These are phyloP conservation scores for Blastomyces parvus DNA, from an alignment of 2,329 filamentous ascomycete species.

Conservation along the genomic window DNA sequence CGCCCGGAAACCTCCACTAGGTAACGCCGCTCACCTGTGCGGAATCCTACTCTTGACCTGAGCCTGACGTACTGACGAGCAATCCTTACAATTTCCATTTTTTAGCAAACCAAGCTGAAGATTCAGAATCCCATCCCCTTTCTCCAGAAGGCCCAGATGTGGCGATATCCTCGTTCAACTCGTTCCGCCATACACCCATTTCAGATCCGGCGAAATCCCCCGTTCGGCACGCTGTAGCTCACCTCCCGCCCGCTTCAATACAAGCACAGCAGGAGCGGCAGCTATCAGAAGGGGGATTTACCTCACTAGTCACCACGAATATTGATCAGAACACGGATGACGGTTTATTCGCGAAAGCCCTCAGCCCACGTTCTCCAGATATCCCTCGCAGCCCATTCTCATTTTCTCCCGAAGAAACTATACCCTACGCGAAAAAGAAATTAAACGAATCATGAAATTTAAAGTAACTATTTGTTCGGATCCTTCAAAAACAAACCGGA, in stretches of 20 bases:
- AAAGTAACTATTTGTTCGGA: background rate
- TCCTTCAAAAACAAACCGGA: background rate
- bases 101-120: slow-evolving; percentile 26
- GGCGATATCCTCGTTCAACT: slow-evolving; percentile 53
- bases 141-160: slow-evolving; percentile 56
- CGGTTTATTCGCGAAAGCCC: slow-evolving; percentile 75
- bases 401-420: slow-evolving; percentile 40
- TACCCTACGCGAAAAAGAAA: slow-evolving; percentile 18
- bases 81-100: slow-evolving; percentile 9
- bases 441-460: slow-evolving; percentile 12
- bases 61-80: background rate
- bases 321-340: slow-evolving; percentile 45
- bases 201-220: slow-evolving; percentile 6
- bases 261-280: slow-evolving; percentile 27
- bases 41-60: background rate
- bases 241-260: slow-evolving; percentile 31
- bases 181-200: slow-evolving; percentile 43
- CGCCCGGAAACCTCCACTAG: slow-evolving; percentile 39
- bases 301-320: background rate
- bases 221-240: slow-evolving; percentile 20
- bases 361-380: slow-evolving; percentile 78
- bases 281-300: background rate
- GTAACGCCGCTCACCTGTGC: slow-evolving; percentile 34
- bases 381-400: slow-evolving; percentile 76
- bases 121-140: slow-evolving; percentile 39